A percentile compares a stretch with the other conserved stretches of the same genome.
These are phyloP conservation scores for Chalciporus piperatus DNA, from an alignment of 768 basidiomycete genomes.

Conservation along the genomic window DNA sequence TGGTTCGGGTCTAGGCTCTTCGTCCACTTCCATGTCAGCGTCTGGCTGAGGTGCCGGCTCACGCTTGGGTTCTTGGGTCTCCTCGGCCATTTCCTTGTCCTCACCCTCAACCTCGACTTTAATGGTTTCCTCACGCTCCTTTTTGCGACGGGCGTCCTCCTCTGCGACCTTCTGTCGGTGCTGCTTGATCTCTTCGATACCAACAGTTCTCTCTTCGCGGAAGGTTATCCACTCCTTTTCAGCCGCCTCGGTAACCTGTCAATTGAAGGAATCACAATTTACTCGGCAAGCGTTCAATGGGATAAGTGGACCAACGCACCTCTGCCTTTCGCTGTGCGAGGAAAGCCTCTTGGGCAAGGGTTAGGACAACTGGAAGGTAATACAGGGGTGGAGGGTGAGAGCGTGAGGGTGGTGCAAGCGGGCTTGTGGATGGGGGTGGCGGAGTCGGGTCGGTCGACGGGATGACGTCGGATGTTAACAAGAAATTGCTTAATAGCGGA, in stretches of 20 bases:
- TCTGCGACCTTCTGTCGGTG: constrained; percentile 66
- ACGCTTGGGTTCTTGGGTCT: constrained; percentile 10
- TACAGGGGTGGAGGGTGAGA: constrained; percentile 75
- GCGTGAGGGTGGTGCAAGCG: constrained; percentile 50
- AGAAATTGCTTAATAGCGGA: constrained; percentile 72
- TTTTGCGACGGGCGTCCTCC: constrained; percentile 52
- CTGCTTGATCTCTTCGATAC: constrained; percentile 59
- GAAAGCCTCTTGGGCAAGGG: constrained; percentile 68
- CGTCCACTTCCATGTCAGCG: constrained; percentile 35
- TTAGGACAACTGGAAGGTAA: constrained; percentile 70
- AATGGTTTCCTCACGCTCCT: constrained; percentile 37
- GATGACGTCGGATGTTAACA: constrained; percentile 70
- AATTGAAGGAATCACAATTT: neutral
- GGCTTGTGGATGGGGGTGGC: constrained; percentile 28
- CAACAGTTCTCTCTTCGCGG: constrained; percentile 53
- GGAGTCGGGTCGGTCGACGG: constrained; percentile 36
- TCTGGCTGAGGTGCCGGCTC: constrained; percentile 23
- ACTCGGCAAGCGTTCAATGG: neutral
- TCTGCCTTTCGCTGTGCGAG: constrained; percentile 59
- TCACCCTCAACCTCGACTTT: constrained; percentile 23
- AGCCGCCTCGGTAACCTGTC: constrained; percentile 56
- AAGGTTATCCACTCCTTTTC: constrained; percentile 72
- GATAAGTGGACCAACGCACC: constrained; percentile 36
- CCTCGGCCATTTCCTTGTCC: constrained; percentile 36
- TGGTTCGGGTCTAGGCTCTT: constrained; percentile 31